Evolutionary conservation across 2,329 filamentous ascomycete species (phyloP).

Genomic region (Verticillium isaacii): DNA sequence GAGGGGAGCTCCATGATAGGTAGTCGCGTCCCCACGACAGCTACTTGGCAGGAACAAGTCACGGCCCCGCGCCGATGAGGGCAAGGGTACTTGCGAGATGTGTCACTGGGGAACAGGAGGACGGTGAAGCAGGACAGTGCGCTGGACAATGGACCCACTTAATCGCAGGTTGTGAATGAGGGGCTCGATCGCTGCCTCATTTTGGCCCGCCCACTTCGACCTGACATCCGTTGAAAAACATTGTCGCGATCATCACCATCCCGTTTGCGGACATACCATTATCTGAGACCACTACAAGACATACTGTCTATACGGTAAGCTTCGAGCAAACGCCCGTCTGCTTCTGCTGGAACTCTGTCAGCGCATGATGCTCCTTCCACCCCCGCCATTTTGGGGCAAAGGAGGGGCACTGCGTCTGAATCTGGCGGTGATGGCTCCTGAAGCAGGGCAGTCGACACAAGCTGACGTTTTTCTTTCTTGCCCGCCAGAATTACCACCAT

Average conservation of each 20-base stretch:
- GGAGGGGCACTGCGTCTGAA: constrained; percentile 7
- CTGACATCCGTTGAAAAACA: constrained; percentile 3
- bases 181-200: constrained; percentile 12
- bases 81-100: neutral
- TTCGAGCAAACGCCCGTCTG: neutral
- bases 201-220: constrained; percentile 13
- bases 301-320: constrained; percentile 4
- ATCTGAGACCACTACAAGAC: constrained; percentile 6
- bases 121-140: neutral
- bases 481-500: constrained; percentile 1
- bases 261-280: constrained; percentile 9
- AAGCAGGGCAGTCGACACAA: neutral
- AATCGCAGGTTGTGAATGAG: constrained; percentile 11
- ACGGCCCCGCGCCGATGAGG: neutral
- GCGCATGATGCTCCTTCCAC: neutral
- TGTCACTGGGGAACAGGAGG: neutral
- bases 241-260: constrained; percentile 3
- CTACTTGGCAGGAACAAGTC: neutral
- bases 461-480: constrained; percentile 7
- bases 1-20: neutral
- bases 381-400: neutral
- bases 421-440: constrained; percentile 3
- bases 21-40: neutral
- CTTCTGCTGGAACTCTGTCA: neutral
- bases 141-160: constrained; percentile 6